Evolutionary conservation across 2,329 filamentous ascomycete species (phyloP), one percentile per base, ranked within the genome.

Genomic region (Aureobasidium sp.): DNA sequence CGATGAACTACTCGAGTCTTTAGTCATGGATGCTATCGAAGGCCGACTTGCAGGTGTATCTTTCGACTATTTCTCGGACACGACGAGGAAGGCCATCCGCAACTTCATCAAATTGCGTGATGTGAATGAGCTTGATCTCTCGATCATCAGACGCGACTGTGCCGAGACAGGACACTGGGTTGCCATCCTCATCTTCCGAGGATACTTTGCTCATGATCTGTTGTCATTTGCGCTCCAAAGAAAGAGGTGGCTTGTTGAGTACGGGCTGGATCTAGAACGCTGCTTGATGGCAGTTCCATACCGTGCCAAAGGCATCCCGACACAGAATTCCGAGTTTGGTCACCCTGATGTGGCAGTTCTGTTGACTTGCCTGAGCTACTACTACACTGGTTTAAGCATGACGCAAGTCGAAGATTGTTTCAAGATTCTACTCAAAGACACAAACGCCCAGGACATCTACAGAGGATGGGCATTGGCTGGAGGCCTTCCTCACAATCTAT

Each of bases 191-290:
- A 77, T 89, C 0, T 69, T 91, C 0, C 81, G 87, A 0, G 88
- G 88, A 0, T 72, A 90, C 0, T 68, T 91, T 0, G 77, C 82
- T 0, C 78, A 85, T 60, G 75, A 81, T 0, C 83, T 91, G 3
- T 70, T 91, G 0, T 68, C 82, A 1, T 79, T 85, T 30, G 81
- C 78, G 3, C 67, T 88, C 0, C 81, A 82, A 55, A 81, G 82
- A 59, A 89, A 88, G 68, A 74, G 84, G 4, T 89, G 82, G 82
- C 85, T 86, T 32, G 86, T 91, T 0, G 78, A 84, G 47, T 91
- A 78, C 64, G 77, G 77, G 0, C 64, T 78, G 0, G 69, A 75
- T 61, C 68, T 81, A 0, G 49, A 64, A 0, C 77, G 87, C 14
- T 75, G 79, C 44, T 83, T 84, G 0, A 80, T 88, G 5, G 86